Evolutionary conservation across 768 basidiomycete species (phyloP).

Genomic region (Lepiota brunneoincarnata): DNA sequence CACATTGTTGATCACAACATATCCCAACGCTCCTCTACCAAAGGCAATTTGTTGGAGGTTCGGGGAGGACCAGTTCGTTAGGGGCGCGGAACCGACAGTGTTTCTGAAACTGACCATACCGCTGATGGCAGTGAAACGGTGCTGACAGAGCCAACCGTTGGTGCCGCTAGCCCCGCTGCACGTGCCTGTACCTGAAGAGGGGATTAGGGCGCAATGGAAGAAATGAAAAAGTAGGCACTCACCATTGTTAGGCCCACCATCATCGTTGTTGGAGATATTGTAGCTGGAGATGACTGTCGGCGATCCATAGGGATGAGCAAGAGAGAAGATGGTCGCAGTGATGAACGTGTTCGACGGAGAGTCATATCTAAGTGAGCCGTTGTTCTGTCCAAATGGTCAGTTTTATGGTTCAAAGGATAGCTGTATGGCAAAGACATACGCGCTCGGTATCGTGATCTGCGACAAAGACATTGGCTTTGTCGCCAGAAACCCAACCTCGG

Average conservation of each 20-base stretch:
- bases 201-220: neutral
- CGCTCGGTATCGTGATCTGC: conserved; percentile 72
- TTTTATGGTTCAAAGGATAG: neutral
- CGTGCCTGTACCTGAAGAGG: conserved; percentile 37
- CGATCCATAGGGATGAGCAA: conserved; percentile 67
- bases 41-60: conserved; percentile 63
- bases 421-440: conserved; percentile 22
- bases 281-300: conserved; percentile 64
- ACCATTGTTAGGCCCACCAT: conserved; percentile 63
- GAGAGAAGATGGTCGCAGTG: conserved; percentile 58
- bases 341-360: conserved; percentile 65
- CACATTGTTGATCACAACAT: conserved; percentile 63
- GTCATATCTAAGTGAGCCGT: conserved; percentile 51
- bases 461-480: conserved; percentile 60
- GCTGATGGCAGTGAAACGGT: conserved; percentile 52
- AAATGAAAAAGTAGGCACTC: neutral
- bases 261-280: conserved; percentile 45
- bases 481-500: conserved; percentile 55
- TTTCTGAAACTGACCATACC: conserved; percentile 68
- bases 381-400: conserved; percentile 34
- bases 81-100: conserved; percentile 44
- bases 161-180: conserved; percentile 48
- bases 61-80: conserved; percentile 60
- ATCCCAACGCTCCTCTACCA: conserved; percentile 46
- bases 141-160: conserved; percentile 67